Conservation (phyloP, 2,329 filamentous ascomycete genomes). For the Mycosphaerella arachidis region DNA sequence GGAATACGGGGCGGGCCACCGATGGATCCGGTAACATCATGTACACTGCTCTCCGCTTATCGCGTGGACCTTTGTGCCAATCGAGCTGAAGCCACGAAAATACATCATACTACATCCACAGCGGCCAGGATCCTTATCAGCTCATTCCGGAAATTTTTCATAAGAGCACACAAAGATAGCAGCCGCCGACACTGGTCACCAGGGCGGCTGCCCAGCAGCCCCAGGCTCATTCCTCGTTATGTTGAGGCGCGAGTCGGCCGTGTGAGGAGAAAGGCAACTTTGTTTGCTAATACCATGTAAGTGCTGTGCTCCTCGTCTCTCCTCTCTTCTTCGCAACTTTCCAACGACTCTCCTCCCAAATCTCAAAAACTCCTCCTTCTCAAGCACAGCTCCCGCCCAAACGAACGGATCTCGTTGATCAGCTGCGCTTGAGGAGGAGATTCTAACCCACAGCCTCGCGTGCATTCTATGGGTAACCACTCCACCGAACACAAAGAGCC, state of each 20-base stretch:
- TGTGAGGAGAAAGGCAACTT: background rate
- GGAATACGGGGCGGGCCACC: background rate
- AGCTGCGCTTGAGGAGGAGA: background rate
- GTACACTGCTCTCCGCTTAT: background rate
- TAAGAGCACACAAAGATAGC: background rate
- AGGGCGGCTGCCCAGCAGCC: background rate
- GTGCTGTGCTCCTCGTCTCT: background rate
- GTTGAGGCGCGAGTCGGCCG: background rate
- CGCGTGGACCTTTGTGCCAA: too few species aligned
- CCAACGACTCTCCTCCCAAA: background rate
- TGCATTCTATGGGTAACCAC: background rate
- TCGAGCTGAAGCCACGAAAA: background rate
- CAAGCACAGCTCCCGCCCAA: background rate
- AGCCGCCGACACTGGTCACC: background rate
- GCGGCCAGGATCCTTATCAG: background rate
- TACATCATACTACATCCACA: background rate
- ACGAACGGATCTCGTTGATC: background rate
- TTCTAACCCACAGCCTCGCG: background rate
- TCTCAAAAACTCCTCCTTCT: background rate
- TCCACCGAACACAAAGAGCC: slow-evolving; percentile 10
- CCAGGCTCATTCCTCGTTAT: background rate
- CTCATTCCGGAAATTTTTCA: background rate
- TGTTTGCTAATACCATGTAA: background rate
- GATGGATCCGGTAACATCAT: background rate
- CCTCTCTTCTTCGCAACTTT: background rate